Evolutionary conservation across 257 asterid species (phyloP).

Genomic region (Haberlea rhodopensis): DNA sequence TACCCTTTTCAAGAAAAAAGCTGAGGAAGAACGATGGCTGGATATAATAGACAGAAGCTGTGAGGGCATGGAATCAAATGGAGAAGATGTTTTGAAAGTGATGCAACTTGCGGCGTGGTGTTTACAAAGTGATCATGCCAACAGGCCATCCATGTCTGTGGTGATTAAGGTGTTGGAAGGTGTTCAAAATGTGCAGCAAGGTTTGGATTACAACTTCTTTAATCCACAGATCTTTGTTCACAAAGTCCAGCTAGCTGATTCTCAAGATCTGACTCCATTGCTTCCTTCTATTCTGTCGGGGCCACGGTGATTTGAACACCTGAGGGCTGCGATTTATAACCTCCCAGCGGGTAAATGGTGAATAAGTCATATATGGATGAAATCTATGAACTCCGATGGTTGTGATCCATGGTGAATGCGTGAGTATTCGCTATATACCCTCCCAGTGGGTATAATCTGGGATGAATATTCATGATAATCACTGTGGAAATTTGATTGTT

Average conservation of each 20-base stretch:
- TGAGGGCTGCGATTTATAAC: too few relatives aligned
- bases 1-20: conserved; percentile 23
- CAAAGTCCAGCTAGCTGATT: background rate
- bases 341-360: too few relatives aligned
- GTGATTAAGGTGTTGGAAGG: conserved; percentile 31
- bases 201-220: conserved; percentile 11
- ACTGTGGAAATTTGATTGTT: too few relatives aligned
- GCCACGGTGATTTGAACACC: conserved; percentile 26
- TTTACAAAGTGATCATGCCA: conserved; percentile 22
- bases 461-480: too few relatives aligned
- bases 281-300: conserved; percentile 31
- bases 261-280: conserved; percentile 14
- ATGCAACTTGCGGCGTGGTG: conserved; percentile 32
- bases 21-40: conserved; percentile 20
- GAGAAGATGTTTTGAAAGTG: conserved; percentile 22
- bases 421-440: too few relatives aligned
- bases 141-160: conserved; percentile 29
- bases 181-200: background rate
- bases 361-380: too few relatives aligned
- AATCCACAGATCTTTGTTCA: background rate
- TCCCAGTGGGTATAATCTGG: too few relatives aligned
- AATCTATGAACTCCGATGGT: too few relatives aligned
- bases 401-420: too few relatives aligned
- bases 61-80: conserved; percentile 14
- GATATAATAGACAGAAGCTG: conserved; percentile 24